Evolutionary conservation across 768 basidiomycete genomes (phyloP), one percentile per base, ranked within the genome.

Genomic region (Calocera viscosa): DNA sequence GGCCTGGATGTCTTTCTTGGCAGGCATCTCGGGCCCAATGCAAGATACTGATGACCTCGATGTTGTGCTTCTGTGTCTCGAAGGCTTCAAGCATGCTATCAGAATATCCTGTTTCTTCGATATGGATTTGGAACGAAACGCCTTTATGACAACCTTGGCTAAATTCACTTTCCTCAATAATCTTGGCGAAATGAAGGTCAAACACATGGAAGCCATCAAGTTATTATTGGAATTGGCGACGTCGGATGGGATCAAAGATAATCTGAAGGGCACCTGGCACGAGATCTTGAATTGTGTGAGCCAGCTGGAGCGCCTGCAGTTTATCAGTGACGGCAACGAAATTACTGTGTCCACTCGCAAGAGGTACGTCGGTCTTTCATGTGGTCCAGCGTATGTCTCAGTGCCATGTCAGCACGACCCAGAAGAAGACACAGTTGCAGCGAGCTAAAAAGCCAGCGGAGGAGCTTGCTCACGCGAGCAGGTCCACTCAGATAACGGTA

Each of bases 151-250:
- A 22, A 99, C 96, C 0, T 80, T 99, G 22, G 87, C 82, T 39
- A 99, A 98, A 75, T 97, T 98, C 76, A 99, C 96, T 0, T 96
- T 96, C 82, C 81, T 98, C 69, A 97, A 91, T 76, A 98, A 99
- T 73, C 78, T 98, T 2, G 93, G 94, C 66, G 96, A 98, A 80
- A 99, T 99, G 96, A 94, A 93, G 78, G 83, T 91, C 35, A 98
- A 98, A 81, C 98, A 98, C 74, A 96, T 99, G 86, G 96, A 98
- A 74, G 96, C 95, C 5, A 97, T 99, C 79, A 98, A 97, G 77
- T 79, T 91, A 1, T 80, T 99, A 64, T 79, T 99, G 12, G 96
- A 98, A 73, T 86, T 99, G 49, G 95, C 96, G 17, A 89, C 95
- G 41, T 89, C 85, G n/a, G 94, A 99, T 74, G 96, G 96, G 68